These are phyloP conservation scores for Triticum turgidum DNA, from an alignment of 176 grass and related monocot genomes.

Conservation along the genomic window DNA sequence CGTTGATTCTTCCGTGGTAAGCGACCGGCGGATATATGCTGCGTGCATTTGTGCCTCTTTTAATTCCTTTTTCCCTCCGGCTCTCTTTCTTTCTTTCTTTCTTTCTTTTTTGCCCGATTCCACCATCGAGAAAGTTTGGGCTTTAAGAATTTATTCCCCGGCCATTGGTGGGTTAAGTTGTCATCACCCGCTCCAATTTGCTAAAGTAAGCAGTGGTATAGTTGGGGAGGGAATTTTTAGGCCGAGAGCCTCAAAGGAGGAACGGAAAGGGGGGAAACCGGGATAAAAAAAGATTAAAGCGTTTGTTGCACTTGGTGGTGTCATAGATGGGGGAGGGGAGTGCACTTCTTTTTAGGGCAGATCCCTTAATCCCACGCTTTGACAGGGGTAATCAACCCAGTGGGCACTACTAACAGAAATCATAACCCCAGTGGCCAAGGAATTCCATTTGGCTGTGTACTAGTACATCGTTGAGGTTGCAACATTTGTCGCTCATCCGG, in stretches of 20 bases:
- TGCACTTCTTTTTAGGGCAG: constrained; percentile 44
- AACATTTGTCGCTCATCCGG: constrained; percentile 11
- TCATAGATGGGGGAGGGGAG: constrained; percentile 21
- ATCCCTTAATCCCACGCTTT: constrained; percentile 28
- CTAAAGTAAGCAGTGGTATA: background rate
- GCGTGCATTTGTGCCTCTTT: background rate
- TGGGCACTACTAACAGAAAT: constrained; percentile 19
- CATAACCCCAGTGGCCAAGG: background rate
- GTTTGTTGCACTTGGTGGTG: constrained; percentile 8
- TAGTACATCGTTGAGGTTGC: constrained; percentile 13
- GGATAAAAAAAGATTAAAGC: background rate
- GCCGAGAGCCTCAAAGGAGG: background rate
- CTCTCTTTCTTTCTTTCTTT: too few species aligned
- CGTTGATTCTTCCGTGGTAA: background rate
- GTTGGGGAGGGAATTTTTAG: background rate
- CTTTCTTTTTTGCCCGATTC: background rate
- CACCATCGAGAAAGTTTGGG: constrained; percentile 15
- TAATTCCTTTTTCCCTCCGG: background rate
- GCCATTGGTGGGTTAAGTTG: constrained; percentile 34
- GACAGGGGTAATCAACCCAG: constrained; percentile 4
- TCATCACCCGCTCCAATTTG: constrained; percentile 37
- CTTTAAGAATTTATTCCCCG: constrained; percentile 32
- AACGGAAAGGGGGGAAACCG: background rate
- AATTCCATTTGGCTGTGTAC: background rate
- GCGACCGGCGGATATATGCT: background rate